Percentiles rank a stretch among this genome's conserved stretches.
These are phyloP conservation scores for Sisymbrium irio DNA, from an alignment of 345 rosid species.

Conservation along the genomic window DNA sequence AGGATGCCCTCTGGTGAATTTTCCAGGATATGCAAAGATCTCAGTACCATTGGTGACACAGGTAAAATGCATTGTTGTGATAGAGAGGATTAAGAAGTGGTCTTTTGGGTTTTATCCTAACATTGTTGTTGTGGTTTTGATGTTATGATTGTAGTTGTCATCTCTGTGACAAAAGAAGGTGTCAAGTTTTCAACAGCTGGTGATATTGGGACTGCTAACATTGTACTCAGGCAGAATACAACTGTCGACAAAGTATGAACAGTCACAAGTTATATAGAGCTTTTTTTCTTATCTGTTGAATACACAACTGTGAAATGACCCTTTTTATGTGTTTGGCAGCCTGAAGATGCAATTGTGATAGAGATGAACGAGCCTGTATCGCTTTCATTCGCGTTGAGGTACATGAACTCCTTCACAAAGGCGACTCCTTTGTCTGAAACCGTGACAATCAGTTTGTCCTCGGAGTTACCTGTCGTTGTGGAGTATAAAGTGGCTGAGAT, in stretches of 20 bases:
- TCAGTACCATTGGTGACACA: conserved; percentile 90
- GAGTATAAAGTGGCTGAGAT: conserved; percentile 99
- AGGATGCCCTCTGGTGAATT: conserved; percentile 95
- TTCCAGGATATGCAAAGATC: conserved; percentile 87
- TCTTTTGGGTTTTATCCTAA: not conserved
- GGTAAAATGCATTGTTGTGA: conserved; percentile 34
- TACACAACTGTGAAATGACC: not conserved
- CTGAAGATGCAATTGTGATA: conserved; percentile 79
- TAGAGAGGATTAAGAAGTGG: not conserved
- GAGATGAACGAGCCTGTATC: conserved; percentile 98
- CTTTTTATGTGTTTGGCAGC: conserved; percentile 48
- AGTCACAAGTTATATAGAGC: not conserved
- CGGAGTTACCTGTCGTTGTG: conserved; percentile 94
- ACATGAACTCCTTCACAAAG: conserved; percentile 96
- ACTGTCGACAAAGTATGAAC: conserved; percentile 78
- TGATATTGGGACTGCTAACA: conserved; percentile 92
- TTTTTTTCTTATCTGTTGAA: not conserved
- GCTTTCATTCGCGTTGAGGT: conserved; percentile 87
- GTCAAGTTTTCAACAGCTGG: conserved; percentile 96
- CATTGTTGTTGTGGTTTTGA: not conserved
- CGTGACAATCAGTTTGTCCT: conserved; percentile 86
- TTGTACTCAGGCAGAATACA: conserved; percentile 90
- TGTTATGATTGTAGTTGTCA: conserved; percentile 55
- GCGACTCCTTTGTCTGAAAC: conserved; percentile 83
- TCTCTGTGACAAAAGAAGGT: conserved; percentile 96